phyloP scores from a whole-genome alignment of 805 yeast genomes.

The Jamesozyma lodderae region DNA sequence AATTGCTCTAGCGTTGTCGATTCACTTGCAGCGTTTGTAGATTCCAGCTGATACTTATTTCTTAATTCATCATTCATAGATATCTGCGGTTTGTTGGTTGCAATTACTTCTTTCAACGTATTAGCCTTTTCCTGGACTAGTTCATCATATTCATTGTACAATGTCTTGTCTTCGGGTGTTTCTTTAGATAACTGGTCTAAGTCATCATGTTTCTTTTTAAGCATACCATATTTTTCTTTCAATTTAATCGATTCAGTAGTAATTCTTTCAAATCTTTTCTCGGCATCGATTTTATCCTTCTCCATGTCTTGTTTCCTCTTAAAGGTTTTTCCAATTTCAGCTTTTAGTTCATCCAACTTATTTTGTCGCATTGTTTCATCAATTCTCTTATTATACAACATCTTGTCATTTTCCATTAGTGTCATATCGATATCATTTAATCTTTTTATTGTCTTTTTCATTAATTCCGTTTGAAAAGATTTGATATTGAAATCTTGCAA shows the following conservation, averaged over 20 bases:
- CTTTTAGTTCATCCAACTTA: constrained; percentile 33
- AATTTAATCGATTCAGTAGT: constrained; percentile 13
- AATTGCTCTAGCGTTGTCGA: constrained; percentile 27
- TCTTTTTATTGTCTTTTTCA: constrained; percentile 31
- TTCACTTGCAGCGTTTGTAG: constrained; percentile 41
- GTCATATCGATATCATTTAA: constrained; percentile 24
- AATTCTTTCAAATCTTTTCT: constrained; percentile 19
- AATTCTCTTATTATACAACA: constrained; percentile 24
- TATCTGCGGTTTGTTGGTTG: constrained; percentile 35
- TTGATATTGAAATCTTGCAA: constrained; percentile 11
- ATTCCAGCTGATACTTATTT: constrained; percentile 35
- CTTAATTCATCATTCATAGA: constrained; percentile 30
- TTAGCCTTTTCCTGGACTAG: too few relatives aligned
- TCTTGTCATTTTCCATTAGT: constrained; percentile 13
- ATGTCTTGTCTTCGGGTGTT: too few relatives aligned
- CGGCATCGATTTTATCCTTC: constrained; percentile 17
- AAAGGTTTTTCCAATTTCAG: constrained; percentile 35
- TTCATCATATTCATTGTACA: too few relatives aligned
- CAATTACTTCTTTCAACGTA: constrained; percentile 40
- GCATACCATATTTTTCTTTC: constrained; percentile 8
- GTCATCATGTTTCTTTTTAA: not conserved
- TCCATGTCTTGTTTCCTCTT: constrained; percentile 26
- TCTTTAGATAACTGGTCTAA: not conserved
- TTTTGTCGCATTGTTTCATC: constrained; percentile 36
- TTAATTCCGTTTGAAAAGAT: constrained; percentile 32